These are phyloP conservation scores for Meyerozyma smithsonii DNA, from an alignment of 1,139 yeast genomes.

Conservation along the genomic window DNA sequence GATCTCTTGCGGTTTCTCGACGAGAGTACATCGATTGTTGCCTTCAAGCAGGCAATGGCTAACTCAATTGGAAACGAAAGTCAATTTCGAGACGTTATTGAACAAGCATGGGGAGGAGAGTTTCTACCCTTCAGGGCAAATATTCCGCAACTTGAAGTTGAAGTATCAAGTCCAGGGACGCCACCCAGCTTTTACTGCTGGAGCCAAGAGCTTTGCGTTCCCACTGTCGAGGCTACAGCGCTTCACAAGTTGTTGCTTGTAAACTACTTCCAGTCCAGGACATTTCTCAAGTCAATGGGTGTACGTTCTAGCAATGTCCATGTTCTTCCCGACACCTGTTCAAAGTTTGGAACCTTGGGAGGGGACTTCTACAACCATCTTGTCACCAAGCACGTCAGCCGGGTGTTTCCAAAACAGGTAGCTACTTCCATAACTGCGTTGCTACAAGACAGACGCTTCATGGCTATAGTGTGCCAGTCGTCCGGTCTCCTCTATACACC, in stretches of 20 bases:
- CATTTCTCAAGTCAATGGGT: constrained; percentile 9
- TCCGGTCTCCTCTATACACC: constrained; percentile 10
- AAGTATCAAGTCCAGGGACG: background rate
- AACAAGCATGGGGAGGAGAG: background rate
- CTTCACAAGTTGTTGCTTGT: constrained; percentile 13
- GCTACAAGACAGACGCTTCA: constrained; percentile 17
- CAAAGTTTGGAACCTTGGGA: constrained; percentile 16
- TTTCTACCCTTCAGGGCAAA: background rate
- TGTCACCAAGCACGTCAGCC: constrained; percentile 8
- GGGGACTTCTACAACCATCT: constrained; percentile 13
- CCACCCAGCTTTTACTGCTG: background rate
- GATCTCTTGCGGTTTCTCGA: background rate
- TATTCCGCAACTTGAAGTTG: background rate
- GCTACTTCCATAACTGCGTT: constrained; percentile 2
- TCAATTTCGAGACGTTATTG: background rate
- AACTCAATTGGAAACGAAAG: background rate
- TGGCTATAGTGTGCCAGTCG: constrained; percentile 11
- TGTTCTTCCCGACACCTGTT: constrained; percentile 10
- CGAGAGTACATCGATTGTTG: background rate
- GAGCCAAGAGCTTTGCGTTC: background rate
- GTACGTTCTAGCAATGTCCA: constrained; percentile 6
- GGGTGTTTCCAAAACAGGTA: background rate
- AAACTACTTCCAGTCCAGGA: constrained; percentile 15
- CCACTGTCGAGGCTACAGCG: constrained; percentile 1
- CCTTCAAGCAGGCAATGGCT: background rate